phyloP scores from a whole-genome alignment of 2,329 filamentous ascomycete genomes.

The Colletotrichum brevisporum region DNA sequence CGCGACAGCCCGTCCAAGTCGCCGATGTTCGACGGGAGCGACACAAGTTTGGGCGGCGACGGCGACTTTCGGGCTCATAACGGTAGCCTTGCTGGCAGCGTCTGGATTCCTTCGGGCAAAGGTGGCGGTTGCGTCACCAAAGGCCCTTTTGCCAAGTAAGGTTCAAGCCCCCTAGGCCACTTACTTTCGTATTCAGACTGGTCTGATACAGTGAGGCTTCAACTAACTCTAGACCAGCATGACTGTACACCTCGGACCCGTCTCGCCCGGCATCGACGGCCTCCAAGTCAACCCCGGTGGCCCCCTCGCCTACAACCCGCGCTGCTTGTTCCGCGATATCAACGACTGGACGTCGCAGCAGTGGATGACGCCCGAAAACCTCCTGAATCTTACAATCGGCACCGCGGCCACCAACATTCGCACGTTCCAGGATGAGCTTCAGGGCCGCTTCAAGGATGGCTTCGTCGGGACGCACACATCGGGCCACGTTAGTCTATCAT shows the following conservation, averaged over 20 bases:
- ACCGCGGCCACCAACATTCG: slow-evolving; percentile 38
- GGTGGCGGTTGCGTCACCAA: slow-evolving; percentile 52
- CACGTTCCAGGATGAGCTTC: slow-evolving; percentile 48
- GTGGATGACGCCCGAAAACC: slow-evolving; percentile 44
- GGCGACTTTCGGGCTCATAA: slow-evolving; percentile 50
- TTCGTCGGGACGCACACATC: slow-evolving; percentile 47
- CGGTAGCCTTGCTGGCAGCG: slow-evolving; percentile 42
- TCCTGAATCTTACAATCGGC: slow-evolving; percentile 45
- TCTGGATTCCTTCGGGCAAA: slow-evolving; percentile 51
- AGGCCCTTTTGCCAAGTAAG: slow-evolving; percentile 48
- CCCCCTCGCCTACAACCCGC: slow-evolving; percentile 46
- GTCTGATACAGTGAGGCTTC: no score
- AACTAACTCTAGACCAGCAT: slow-evolving; percentile 22
- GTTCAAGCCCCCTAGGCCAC: no score
- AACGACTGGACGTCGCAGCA: slow-evolving; percentile 39
- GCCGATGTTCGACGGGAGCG: slow-evolving; percentile 57
- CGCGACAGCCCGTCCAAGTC: slow-evolving; percentile 48
- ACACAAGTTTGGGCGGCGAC: slow-evolving; percentile 55
- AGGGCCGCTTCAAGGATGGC: slow-evolving; percentile 47
- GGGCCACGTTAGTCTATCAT: slow-evolving; percentile 44
- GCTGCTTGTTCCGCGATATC: slow-evolving; percentile 51
- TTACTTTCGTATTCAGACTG: no score
- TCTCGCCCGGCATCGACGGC: slow-evolving; percentile 41
- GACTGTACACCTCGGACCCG: slow-evolving; percentile 49
- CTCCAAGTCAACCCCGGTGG: slow-evolving; percentile 12